phyloP scores from a whole-genome alignment of 805 yeast species.

The Metschnikowia similis region DNA sequence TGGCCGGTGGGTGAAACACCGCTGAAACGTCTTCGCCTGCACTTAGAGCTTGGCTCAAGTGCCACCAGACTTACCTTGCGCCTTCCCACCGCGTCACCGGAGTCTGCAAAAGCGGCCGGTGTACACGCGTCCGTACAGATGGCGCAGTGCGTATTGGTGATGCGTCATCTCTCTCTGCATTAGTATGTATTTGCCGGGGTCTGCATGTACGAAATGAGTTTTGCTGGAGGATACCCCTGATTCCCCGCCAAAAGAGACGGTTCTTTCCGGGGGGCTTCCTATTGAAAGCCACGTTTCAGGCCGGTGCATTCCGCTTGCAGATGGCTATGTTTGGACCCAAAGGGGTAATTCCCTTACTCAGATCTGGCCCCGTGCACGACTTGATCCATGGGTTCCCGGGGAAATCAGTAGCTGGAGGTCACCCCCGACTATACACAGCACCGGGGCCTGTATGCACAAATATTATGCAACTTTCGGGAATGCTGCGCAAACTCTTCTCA shows the following conservation, averaged over 20 bases:
- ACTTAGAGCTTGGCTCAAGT: no score
- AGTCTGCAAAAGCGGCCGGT: not conserved
- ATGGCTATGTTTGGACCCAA: no score
- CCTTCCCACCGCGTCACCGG: not conserved
- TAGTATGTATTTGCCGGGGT: not conserved
- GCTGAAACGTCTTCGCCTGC: no score
- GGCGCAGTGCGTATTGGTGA: not conserved
- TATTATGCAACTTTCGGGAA: not conserved
- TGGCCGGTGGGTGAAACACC: no score
- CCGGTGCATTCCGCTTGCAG: no score
- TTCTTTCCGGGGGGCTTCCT: no score
- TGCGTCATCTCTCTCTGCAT: not conserved
- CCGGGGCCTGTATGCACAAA: not conserved
- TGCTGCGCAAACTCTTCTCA: not conserved
- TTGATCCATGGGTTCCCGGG: not conserved
- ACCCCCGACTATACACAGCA: not conserved
- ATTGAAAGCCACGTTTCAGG: no score
- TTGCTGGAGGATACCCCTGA: no score
- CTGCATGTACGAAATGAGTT: not conserved
- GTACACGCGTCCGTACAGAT: not conserved
- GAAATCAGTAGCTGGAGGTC: not conserved
- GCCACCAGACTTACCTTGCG: not conserved
- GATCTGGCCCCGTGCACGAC: no score
- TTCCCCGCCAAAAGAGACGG: no score
- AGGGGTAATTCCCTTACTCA: no score